Conservation (phyloP, 2,329 filamentous ascomycete genomes). For the Mycosphaerelloides madeirae region DNA sequence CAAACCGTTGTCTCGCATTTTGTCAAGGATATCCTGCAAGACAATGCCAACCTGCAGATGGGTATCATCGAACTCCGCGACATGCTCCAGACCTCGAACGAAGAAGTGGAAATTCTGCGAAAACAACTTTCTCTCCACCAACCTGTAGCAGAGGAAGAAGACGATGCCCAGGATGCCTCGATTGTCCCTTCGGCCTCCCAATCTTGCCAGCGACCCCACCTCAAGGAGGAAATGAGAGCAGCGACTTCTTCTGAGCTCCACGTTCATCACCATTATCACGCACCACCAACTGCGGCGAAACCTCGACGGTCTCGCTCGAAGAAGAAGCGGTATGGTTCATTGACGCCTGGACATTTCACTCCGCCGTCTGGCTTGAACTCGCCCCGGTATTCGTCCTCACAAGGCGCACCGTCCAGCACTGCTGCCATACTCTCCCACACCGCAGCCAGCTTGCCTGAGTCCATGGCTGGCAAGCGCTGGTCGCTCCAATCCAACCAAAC, state of each 20-base stretch:
- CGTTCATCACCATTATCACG: constrained; percentile 91
- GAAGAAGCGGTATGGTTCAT: constrained; percentile 63
- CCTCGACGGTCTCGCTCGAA: constrained; percentile 51
- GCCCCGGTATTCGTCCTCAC: constrained; percentile 38
- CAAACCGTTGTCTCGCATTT: constrained; percentile 86
- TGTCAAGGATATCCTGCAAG: constrained; percentile 88
- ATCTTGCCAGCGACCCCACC: constrained; percentile 47
- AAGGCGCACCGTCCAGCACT: constrained; percentile 43
- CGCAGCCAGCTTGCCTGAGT: constrained; percentile 54
- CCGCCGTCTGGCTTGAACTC: constrained; percentile 38
- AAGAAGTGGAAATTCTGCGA: constrained; percentile 82
- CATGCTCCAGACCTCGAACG: constrained; percentile 84
- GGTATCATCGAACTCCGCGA: constrained; percentile 88
- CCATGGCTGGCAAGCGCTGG: constrained; percentile 52
- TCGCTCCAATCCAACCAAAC: constrained; percentile 58
- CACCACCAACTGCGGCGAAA: constrained; percentile 42
- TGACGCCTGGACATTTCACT: constrained; percentile 51
- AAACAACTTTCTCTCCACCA: constrained; percentile 79
- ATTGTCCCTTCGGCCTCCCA: constrained; percentile 1
- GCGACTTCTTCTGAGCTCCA: constrained; percentile 73
- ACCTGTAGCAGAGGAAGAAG: constrained; percentile 49
- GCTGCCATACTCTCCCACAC: constrained; percentile 60
- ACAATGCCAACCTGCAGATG: constrained; percentile 89
- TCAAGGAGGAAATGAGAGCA: constrained; percentile 63
- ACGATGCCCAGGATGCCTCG: constrained; percentile 14